Evolutionary conservation across 768 basidiomycete genomes (phyloP).

Genomic region (Mycena vitilis): DNA sequence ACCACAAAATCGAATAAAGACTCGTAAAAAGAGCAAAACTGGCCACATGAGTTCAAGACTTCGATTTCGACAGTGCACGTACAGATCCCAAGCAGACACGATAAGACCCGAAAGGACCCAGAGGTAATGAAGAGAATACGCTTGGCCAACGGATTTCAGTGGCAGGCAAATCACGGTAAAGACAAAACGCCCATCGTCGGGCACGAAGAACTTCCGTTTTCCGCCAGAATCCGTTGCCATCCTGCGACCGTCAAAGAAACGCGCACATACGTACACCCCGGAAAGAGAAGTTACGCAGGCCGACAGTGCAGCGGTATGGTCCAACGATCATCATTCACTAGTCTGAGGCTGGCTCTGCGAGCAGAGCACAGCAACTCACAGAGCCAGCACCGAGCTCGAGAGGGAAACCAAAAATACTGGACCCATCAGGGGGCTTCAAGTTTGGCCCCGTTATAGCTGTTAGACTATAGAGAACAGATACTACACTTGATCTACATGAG

Average conservation of each 20-base stretch:
- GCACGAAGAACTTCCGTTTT: too few relatives aligned
- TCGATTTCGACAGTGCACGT: too few relatives aligned
- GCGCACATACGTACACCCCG: conserved; percentile 2
- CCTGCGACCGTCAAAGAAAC: conserved; percentile 11
- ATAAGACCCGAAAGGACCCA: too few relatives aligned
- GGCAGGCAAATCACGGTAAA: too few relatives aligned
- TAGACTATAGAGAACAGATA: conserved; percentile 27
- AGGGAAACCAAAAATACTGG: conserved; percentile 23
- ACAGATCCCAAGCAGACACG: too few relatives aligned
- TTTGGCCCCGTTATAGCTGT: conserved; percentile 13
- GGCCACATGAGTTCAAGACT: too few relatives aligned
- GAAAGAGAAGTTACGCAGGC: conserved; percentile 24
- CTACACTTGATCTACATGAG: conserved; percentile 31
- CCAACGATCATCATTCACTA: too few relatives aligned
- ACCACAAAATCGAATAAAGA: too few relatives aligned
- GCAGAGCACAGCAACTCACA: conserved; percentile 3
- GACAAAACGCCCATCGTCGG: too few relatives aligned
- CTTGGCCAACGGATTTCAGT: too few relatives aligned
- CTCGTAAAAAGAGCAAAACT: too few relatives aligned
- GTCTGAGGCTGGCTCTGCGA: conserved; percentile 11
- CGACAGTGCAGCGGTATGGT: conserved; percentile 23
- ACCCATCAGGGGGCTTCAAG: conserved; percentile 12
- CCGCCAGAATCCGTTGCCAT: conserved; percentile 11
- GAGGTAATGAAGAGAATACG: too few relatives aligned
- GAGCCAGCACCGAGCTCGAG: neutral